These are phyloP conservation scores for Aspergillus ellipticus DNA, from an alignment of 495 filamentous ascomycete species.

Conservation along the genomic window DNA sequence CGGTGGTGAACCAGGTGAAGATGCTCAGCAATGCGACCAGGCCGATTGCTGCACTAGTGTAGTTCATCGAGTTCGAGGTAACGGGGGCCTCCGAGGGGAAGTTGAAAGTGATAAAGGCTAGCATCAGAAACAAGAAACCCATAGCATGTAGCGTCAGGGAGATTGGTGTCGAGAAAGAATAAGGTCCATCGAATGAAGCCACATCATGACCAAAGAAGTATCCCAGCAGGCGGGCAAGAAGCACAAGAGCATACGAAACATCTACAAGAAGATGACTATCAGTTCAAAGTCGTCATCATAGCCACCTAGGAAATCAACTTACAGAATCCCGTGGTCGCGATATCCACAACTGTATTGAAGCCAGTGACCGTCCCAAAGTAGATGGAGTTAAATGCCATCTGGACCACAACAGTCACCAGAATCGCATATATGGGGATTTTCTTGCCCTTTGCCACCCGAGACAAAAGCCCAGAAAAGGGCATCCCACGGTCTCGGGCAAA, in stretches of 20 bases:
- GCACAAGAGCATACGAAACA: slow-evolving; percentile 13
- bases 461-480: slow-evolving; percentile 41
- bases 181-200: slow-evolving; percentile 33
- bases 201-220: slow-evolving; percentile 8
- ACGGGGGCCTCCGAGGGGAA: slow-evolving; percentile 49
- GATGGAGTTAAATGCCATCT: slow-evolving; percentile 50
- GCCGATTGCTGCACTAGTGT: slow-evolving; percentile 50
- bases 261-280: slow-evolving; percentile 5
- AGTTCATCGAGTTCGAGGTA: slow-evolving; percentile 51
- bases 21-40: slow-evolving; percentile 45
- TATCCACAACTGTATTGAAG: slow-evolving; percentile 52
- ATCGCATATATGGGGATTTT: slow-evolving; percentile 45
- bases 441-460: slow-evolving; percentile 35
- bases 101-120: slow-evolving; percentile 52
- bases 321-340: slow-evolving; percentile 54
- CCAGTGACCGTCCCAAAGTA: slow-evolving; percentile 53
- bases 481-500: slow-evolving; percentile 49
- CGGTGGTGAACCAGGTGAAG: slow-evolving; percentile 49
- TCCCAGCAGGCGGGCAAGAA: slow-evolving; percentile 9
- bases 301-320: slow-evolving; percentile 13
- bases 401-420: slow-evolving; percentile 37
- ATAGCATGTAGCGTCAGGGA: slow-evolving; percentile 42
- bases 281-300: slow-evolving; percentile 1
- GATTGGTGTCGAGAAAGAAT: slow-evolving; percentile 28
- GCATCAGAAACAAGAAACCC: slow-evolving; percentile 46